Base-by-base conservation (phyloP, 805 yeast genomes). In the Starmerella cellae region DNA sequence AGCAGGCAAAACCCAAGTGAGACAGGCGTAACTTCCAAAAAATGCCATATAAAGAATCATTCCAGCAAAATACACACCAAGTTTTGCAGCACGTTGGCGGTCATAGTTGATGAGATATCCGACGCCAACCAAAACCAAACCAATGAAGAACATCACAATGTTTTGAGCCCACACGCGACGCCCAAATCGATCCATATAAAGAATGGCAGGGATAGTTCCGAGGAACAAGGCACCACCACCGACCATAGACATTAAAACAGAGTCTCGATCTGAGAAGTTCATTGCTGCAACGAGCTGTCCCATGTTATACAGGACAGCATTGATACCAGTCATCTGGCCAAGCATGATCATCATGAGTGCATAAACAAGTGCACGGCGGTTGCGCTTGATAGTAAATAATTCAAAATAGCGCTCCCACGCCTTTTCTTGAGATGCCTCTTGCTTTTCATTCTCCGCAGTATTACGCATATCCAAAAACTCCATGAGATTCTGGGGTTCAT, bases 1-100 rank as follows among this genome's bases (percentile, higher is more conserved):
- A 3, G 82, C 68, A 2, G 82, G 82, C 43, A 74, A 59, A 27
- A 77, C 82, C 79, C 80, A 77, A 1, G 82, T 75, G 54, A 76
- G 66, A 47, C 77, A 70, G 16, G 82, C 73, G 53, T 76, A 76
- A 8, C 77, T 66, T 43, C 82, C 83, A 45, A 76, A 77, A 67
- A 75, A 75, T 41, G 69, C 70, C 75, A 73, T 73, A 61, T 77
- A 77, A 18, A 77, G 56, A 42, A 77, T 73, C 50, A 76, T 64
- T 49, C 82, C 82, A 0, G 79, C 66, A 44, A 77, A 59, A 58
- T 75, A 75, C 16, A 73, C 67, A 42, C 80, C 83, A 49, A 70
- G 70, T 1, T 76, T 74, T 20, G 73, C 73, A 0, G 66, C 55
- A 17, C 59, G 43, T 38, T 72, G 55, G 17, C 67, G 63, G 10